Base-by-base conservation (phyloP, 1,284 basidiomycete species). In the Sphaerobolus stellatus region DNA sequence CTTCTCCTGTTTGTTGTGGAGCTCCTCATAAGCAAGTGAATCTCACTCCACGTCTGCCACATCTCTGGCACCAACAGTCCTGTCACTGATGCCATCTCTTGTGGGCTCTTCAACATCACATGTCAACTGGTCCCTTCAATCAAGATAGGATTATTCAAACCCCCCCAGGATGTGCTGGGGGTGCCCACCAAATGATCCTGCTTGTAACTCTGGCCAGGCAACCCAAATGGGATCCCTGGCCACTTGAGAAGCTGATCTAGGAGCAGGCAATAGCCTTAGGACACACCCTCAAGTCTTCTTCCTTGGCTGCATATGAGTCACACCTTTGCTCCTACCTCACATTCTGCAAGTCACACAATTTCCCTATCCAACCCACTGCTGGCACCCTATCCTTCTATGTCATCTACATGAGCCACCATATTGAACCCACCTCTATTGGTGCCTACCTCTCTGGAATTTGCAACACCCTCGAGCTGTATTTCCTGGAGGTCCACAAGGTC, bases 391-490 rank as follows among this genome's bases (percentile, higher is more conserved):
- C 49, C 7, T 51, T 59, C 24, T 59, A 59, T 30, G 33, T 51
- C 13, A 50, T 59, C 13, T 59, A 48, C 47, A 57, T 59, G 46
- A 57, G 40, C 14, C 40, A 54, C 40, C 50, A 59, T 29, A 59
- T 60, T 28, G 41, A 48, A n/a, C 51, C 58, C 2, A 5, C 11
- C 4, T 59, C 59, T 4, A 51, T 59, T 20, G 22, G n/a, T 4
- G 22, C 50, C 4, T 60, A 60, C 56, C 51, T 60, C 2, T 60
- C 59, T 4, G 59, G 59, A 5, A 60, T 60, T 27, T 50, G 49
- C 45, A 50, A 44, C 34, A 34, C 41, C 7, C 58, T 60, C 20
- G 58, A 60, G 31, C 55, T 55, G 2, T 33, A 43, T 34, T 59
- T 40, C 31, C 59, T 58, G 4, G 30, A 49, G 14, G 36, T 59